These are phyloP conservation scores for Xerocomellus amylosporus DNA, from an alignment of 768 basidiomycete genomes.

Conservation along the genomic window DNA sequence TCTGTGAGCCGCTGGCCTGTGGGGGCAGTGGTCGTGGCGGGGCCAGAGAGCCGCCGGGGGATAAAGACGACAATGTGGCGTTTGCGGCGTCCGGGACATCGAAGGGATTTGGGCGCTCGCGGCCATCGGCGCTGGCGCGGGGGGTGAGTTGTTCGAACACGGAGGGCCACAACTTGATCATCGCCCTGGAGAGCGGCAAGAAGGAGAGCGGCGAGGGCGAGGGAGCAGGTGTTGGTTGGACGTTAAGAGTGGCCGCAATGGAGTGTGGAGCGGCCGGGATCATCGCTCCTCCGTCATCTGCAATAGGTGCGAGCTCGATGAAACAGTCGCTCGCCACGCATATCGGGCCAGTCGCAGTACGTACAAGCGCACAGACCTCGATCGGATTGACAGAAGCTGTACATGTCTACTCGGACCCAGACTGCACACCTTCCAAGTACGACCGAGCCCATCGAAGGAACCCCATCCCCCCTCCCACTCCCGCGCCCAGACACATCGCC, in stretches of 20 bases:
- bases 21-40: not conserved
- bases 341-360: not conserved
- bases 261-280: constrained; percentile 14
- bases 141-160: constrained; percentile 61
- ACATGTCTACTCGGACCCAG: constrained; percentile 3
- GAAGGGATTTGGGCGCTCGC: constrained; percentile 59
- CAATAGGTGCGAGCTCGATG: not conserved
- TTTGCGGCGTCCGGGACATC: constrained; percentile 42
- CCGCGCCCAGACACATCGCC: constrained; percentile 51
- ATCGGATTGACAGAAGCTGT: not conserved
- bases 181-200: constrained; percentile 34
- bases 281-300: constrained; percentile 13
- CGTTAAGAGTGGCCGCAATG: constrained; percentile 2
- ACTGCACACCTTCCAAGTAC: constrained; percentile 26
- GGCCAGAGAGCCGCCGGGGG: constrained; percentile 13
- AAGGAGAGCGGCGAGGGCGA: constrained; percentile 24
- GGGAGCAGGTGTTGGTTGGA: constrained; percentile 8
- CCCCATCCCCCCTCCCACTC: constrained; percentile 55
- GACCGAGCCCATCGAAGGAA: constrained; percentile 40
- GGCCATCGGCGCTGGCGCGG: constrained; percentile 41
- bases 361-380: constrained; percentile 12
- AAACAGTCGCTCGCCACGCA: constrained; percentile 3
- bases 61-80: constrained; percentile 21
- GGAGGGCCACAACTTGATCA: constrained; percentile 70
- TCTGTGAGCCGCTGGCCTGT: constrained; percentile 4